phyloP scores from a whole-genome alignment of 106 monocot genomes.

The Allium sativum region DNA sequence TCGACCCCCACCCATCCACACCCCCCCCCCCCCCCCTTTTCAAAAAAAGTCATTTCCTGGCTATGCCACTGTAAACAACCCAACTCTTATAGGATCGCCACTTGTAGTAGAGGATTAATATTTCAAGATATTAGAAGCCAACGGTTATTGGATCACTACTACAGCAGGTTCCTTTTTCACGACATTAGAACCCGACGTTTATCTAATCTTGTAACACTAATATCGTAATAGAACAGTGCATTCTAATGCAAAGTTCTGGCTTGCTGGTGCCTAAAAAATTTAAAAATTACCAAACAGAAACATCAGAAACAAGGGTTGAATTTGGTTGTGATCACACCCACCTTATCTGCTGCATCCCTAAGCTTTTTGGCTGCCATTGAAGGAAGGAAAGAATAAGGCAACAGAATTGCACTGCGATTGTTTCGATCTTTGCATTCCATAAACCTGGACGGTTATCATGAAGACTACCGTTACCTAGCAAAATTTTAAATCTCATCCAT shows the following conservation, averaged over 20 bases:
- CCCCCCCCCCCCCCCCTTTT: too few relatives aligned
- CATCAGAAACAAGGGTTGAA: background rate
- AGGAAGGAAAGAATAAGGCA: constrained; percentile 89
- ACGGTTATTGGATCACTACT: too few relatives aligned
- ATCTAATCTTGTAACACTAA: too few relatives aligned
- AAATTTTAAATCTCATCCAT: constrained; percentile 23
- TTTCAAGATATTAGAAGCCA: too few relatives aligned
- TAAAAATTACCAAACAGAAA: background rate
- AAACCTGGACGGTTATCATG: constrained; percentile 77
- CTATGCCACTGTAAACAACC: too few relatives aligned
- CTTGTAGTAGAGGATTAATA: too few relatives aligned
- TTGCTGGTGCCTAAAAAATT: background rate
- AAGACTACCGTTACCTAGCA: constrained; percentile 48
- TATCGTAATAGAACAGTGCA: background rate
- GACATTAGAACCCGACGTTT: too few relatives aligned
- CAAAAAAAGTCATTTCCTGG: too few relatives aligned
- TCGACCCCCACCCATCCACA: too few relatives aligned
- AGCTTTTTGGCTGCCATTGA: constrained; percentile 61
- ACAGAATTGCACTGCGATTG: constrained; percentile 58
- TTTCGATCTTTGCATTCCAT: constrained; percentile 96
- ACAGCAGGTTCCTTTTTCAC: too few relatives aligned
- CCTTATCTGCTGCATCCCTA: constrained; percentile 65
- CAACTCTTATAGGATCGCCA: too few relatives aligned
- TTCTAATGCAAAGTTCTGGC: background rate
- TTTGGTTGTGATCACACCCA: constrained; percentile 1